These are phyloP conservation scores for Eurotiales sp. DNA, from an alignment of 2,329 filamentous ascomycete species.

Conservation along the genomic window DNA sequence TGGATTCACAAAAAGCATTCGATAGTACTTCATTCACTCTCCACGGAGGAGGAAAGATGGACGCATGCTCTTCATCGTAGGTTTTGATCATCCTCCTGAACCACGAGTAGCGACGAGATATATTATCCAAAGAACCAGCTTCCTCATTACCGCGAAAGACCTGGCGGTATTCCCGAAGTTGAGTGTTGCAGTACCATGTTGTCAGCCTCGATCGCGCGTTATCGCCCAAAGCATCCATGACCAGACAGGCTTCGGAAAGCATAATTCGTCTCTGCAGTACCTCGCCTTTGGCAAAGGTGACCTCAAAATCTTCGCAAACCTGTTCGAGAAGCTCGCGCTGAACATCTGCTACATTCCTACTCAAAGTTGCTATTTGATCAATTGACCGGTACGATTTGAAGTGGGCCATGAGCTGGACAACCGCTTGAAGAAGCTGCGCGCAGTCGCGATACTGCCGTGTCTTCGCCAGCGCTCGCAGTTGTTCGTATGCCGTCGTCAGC, in stretches of 20 bases:
- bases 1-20: slow-evolving; percentile 91
- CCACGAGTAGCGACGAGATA: slow-evolving; percentile 91
- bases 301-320: slow-evolving; percentile 98
- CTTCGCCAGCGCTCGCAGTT: slow-evolving; percentile 77
- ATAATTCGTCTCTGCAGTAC: slow-evolving; percentile 65
- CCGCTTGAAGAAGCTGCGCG: slow-evolving; percentile 86
- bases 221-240: slow-evolving; percentile 93
- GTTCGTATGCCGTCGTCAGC: slow-evolving; percentile 98
- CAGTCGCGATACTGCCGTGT: slow-evolving; percentile 92
- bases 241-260: slow-evolving; percentile 81
- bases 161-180: slow-evolving; percentile 89
- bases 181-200: slow-evolving; percentile 98
- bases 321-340: slow-evolving; percentile 92
- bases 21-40: slow-evolving; percentile 85
- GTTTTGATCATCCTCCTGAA: slow-evolving; percentile 93
- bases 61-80: slow-evolving; percentile 88
- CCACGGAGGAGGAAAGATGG: slow-evolving; percentile 84
- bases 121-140: slow-evolving; percentile 93
- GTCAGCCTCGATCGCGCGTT: slow-evolving; percentile 75
- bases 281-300: slow-evolving; percentile 87
- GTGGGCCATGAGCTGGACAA: slow-evolving; percentile 95
- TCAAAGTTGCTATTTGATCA: slow-evolving; percentile 92
- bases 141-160: slow-evolving; percentile 96
- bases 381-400: slow-evolving; percentile 98
- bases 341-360: slow-evolving; percentile 86